Base-by-base conservation (phyloP, 1,284 basidiomycete genomes). In the Limonomyces culmigenus region DNA sequence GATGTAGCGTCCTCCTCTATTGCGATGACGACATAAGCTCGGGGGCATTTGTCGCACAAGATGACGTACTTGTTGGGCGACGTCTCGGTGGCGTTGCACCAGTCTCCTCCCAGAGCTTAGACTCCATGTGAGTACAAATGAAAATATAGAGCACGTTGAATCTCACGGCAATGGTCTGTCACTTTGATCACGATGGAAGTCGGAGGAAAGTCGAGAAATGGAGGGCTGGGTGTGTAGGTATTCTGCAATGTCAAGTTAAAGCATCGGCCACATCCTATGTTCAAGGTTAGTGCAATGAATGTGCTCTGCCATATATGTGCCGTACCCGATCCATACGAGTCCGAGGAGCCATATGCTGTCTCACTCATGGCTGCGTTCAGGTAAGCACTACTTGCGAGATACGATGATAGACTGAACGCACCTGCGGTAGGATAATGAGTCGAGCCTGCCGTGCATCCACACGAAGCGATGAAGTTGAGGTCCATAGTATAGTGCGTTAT, bases 201-300 rank as follows among this genome's bases (percentile, higher is more conserved):
- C 13, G 62, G 56, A n/a, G 58, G 56, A 23, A 65, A 47, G 1
- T 78, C 78, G 45, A 67, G 68, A 51, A 78, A 85, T 0, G 70
- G 75, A n/a, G 80, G 80, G 33, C 62, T 55, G 1, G 70, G 60
- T 13, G 63, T 58, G 47, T 74, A 72, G 4, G 78, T 70, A 45
- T 80, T 72, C 34, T 80, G 48, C 20, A 85, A 60, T 1, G 78
- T 78, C 40, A 85, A 54, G 34, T 74, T 74, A 54, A 85, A 84
- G 60, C 81, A 85, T 38, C 62, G 63, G 29, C 80, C 80, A 46
- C 80, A 84, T 3, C 63, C 65, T 27, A 27, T 27, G 8, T 27
- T 27, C 8, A 27, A 27, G 23, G 23, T 8, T 8, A 27, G n/a
- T 27, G 23, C n/a, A 27, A 27, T 8, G 8, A 27, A 27, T n/a